A percentile compares a stretch with the other conserved stretches of the same genome.
Evolutionary conservation across 805 yeast genomes (phyloP).

Genomic region (Ogataea saltuana): DNA sequence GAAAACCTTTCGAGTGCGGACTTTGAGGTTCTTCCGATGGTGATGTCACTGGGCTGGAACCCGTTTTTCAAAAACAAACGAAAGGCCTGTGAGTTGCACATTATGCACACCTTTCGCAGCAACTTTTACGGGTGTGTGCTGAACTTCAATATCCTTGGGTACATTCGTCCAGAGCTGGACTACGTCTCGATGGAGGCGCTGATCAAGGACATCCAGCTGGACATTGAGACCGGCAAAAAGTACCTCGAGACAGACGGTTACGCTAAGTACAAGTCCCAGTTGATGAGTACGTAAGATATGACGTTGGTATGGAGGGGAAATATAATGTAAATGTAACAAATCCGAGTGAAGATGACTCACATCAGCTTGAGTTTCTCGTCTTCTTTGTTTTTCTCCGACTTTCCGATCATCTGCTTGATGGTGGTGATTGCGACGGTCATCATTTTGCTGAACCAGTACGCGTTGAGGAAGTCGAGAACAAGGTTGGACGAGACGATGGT

Average conservation of each 20-base stretch:
- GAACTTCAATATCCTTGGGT: conserved; percentile 74
- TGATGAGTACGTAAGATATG: too few relatives aligned
- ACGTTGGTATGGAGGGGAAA: too few relatives aligned
- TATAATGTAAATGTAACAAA: too few relatives aligned
- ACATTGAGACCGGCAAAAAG: conserved; percentile 65
- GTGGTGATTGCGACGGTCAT: conserved; percentile 38
- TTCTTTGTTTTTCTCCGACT: conserved; percentile 21
- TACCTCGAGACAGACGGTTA: conserved; percentile 48
- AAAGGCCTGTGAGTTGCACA: conserved; percentile 86
- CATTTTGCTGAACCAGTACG: conserved; percentile 42
- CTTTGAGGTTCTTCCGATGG: conserved; percentile 71
- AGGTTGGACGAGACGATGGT: conserved; percentile 35
- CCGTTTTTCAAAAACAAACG: conserved; percentile 81
- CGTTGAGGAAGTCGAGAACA: conserved; percentile 37
- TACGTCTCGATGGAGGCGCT: conserved; percentile 81
- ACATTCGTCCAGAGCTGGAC: conserved; percentile 85
- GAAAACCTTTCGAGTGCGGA: conserved; percentile 45
- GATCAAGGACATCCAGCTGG: conserved; percentile 79
- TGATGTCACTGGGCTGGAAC: conserved; percentile 94
- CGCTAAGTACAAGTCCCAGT: conserved; percentile 32
- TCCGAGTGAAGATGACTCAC: too few relatives aligned
- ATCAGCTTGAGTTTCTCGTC: conserved; percentile 35
- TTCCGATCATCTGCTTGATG: conserved; percentile 34
- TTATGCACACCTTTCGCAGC: conserved; percentile 66
- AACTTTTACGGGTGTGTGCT: conserved; percentile 84